Percentiles rank a stretch among this genome's conserved stretches.
These are phyloP conservation scores for Podaxis sp. DNA, from an alignment of 768 basidiomycete species.

Conservation along the genomic window DNA sequence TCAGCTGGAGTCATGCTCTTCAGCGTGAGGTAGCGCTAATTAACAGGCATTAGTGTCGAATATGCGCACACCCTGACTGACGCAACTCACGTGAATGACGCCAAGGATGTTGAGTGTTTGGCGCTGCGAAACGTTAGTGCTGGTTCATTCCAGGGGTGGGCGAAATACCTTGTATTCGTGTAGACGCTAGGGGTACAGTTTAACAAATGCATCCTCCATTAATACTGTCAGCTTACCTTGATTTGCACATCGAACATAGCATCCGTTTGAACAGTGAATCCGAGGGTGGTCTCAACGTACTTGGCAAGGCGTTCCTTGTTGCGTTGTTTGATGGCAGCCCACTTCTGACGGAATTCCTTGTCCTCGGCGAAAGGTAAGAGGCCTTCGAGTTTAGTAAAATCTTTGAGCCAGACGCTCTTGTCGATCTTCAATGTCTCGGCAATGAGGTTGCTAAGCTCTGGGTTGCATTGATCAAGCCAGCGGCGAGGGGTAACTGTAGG, in stretches of 20 bases:
- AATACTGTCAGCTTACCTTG: slow-evolving; percentile 43
- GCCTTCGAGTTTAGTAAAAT: slow-evolving; percentile 75
- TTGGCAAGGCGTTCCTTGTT: slow-evolving; percentile 90
- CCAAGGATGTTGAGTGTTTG: slow-evolving; percentile 94
- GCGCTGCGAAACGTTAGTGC: slow-evolving; percentile 42
- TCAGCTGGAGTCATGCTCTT: slow-evolving; percentile 79
- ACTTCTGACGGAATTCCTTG: slow-evolving; percentile 70
- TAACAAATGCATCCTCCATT: background rate
- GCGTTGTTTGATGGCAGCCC: slow-evolving; percentile 81
- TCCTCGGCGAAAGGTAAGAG: slow-evolving; percentile 73
- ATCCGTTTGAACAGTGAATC: slow-evolving; percentile 66
- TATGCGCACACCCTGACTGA: background rate
- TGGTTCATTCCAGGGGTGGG: background rate
- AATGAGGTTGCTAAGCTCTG: slow-evolving; percentile 80
- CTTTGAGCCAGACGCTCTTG: slow-evolving; percentile 81
- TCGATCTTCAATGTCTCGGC: slow-evolving; percentile 75
- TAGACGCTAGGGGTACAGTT: slow-evolving; percentile 57
- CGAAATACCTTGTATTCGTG: slow-evolving; percentile 84
- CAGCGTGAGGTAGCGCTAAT: slow-evolving; percentile 74
- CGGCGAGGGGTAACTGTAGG: slow-evolving; percentile 81
- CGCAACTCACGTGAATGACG: slow-evolving; percentile 71
- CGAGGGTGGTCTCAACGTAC: slow-evolving; percentile 68
- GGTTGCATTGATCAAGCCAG: slow-evolving; percentile 96
- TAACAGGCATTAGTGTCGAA: background rate
- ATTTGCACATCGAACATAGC: slow-evolving; percentile 94